Evolutionary conservation across 331 rosid species (phyloP).

Genomic region (Arachis monticola): DNA sequence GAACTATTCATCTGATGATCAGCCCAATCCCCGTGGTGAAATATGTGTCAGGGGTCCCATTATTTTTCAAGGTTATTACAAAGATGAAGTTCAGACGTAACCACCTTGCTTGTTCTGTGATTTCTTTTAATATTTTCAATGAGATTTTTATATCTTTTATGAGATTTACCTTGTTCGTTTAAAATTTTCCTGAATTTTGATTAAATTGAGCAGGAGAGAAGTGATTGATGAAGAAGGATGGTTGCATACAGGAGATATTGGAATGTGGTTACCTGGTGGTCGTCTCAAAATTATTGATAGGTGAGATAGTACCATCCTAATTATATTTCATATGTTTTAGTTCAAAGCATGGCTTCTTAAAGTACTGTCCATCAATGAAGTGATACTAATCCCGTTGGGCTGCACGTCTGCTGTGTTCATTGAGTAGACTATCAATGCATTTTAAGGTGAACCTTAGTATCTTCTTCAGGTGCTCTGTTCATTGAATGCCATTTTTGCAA

Average conservation of each 20-base stretch:
- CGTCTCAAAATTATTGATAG: constrained; percentile 96
- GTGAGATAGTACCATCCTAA: constrained; percentile 50
- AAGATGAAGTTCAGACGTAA: constrained; percentile 95
- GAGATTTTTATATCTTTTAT: constrained; percentile 7
- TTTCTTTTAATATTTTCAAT: constrained; percentile 19
- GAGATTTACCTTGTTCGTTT: constrained; percentile 22
- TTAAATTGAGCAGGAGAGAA: constrained; percentile 77
- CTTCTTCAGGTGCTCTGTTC: constrained; percentile 23
- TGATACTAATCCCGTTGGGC: constrained; percentile 19
- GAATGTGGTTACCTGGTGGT: constrained; percentile 87
- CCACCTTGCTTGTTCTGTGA: constrained; percentile 42
- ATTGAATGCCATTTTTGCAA: constrained; percentile 14
- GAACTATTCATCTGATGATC: constrained; percentile 89
- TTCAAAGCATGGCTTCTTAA: constrained; percentile 14
- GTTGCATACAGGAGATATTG: constrained; percentile 98
- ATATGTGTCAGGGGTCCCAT: constrained; percentile 96
- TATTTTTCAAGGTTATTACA: constrained; percentile 84
- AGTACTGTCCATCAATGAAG: background rate
- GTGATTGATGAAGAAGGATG: constrained; percentile 90
- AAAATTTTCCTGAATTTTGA: constrained; percentile 35
- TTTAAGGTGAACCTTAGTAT: constrained; percentile 16
- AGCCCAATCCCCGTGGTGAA: constrained; percentile 97
- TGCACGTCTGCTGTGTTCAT: constrained; percentile 19
- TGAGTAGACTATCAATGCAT: constrained; percentile 26
- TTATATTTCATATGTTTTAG: constrained; percentile 8